Evolutionary conservation across 768 basidiomycete genomes (phyloP).

Genomic region (Suillus sp.): DNA sequence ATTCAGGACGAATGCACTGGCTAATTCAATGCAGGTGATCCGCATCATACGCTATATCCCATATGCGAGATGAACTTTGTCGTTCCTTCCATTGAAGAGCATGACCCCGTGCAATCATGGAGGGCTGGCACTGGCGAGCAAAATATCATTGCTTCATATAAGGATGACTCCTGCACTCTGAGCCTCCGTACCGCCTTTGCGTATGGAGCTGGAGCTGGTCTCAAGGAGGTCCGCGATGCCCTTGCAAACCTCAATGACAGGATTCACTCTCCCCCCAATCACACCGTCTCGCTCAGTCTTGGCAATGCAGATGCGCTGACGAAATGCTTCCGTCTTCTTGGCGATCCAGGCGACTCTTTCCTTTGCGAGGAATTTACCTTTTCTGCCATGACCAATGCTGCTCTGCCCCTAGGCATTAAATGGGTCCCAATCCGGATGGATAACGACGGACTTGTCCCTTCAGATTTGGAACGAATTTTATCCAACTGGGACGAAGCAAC

Average conservation of each 20-base stretch:
- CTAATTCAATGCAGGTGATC: conserved; percentile 30
- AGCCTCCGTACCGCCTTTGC: conserved; percentile 39
- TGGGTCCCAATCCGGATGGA: conserved; percentile 52
- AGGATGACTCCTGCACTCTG: conserved; percentile 31
- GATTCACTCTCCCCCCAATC: conserved; percentile 37
- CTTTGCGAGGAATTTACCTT: conserved; percentile 48
- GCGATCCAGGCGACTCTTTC: conserved; percentile 45
- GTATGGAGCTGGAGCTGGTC: conserved; percentile 41
- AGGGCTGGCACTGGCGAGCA: conserved; percentile 28
- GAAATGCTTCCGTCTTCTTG: conserved; percentile 44
- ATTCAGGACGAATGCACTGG: background rate
- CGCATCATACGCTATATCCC: conserved; percentile 37
- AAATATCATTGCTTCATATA: conserved; percentile 31
- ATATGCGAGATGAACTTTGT: conserved; percentile 37
- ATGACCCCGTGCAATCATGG: conserved; percentile 36
- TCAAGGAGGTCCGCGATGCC: conserved; percentile 34
- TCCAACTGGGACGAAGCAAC: conserved; percentile 44
- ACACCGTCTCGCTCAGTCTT: conserved; percentile 38
- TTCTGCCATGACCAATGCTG: conserved; percentile 44
- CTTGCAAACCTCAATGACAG: conserved; percentile 38
- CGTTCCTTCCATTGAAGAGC: conserved; percentile 32
- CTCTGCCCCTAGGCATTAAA: conserved; percentile 41
- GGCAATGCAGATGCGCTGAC: conserved; percentile 46
- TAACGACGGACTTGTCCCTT: conserved; percentile 50
- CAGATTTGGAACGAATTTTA: conserved; percentile 47